Evolutionary conservation across 805 yeast genomes (phyloP), one percentile per base, ranked within the genome.

Genomic region (Candida pseudofarinosa): DNA sequence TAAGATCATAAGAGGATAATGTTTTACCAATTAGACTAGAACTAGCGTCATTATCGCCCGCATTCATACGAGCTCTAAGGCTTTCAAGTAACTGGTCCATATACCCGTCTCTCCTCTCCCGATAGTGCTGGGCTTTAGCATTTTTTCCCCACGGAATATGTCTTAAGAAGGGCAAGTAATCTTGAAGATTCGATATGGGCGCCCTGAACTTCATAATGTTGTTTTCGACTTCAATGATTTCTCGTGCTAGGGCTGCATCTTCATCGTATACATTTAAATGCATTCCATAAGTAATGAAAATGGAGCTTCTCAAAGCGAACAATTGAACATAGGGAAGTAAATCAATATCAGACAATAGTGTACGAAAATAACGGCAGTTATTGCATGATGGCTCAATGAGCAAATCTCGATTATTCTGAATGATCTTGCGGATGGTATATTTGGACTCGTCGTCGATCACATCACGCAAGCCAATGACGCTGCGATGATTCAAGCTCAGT

Each of bases 201-300:
- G 85, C 79, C 45, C 88, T 65, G 41, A 78, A 66, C 37, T 74
- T 69, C 31, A 80, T 77, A 43, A 82, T 81, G 36, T 62, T 58
- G 48, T 72, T 79, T 50, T 82, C 88, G 18, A 78, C 81, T 20
- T 61, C 54, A 6, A 80, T 69, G 20, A 82, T 77, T 40, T 75
- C 77, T 26, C 73, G 67, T n/a, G 78, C 75, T 14, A 80, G 56
- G 4, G 44, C 49, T 5, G 51, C 48, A 13, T 70, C 74, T 8
- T 44, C 42, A 8, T 56, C 58, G 23, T 65, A 67, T 10, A 72
- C 65, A 45, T 80, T 76, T 4, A 81, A 55, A 17, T 55, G 46
- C 35, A 73, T 60, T 0, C 85, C 86, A 55, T 77, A 82, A 0
- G 85, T 74, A 12, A 81, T 43, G 30, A 50, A 54, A 4, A 81